Base-by-base conservation (phyloP, 78 protist genomes). In the Cavenderia fasciculata region DNA sequence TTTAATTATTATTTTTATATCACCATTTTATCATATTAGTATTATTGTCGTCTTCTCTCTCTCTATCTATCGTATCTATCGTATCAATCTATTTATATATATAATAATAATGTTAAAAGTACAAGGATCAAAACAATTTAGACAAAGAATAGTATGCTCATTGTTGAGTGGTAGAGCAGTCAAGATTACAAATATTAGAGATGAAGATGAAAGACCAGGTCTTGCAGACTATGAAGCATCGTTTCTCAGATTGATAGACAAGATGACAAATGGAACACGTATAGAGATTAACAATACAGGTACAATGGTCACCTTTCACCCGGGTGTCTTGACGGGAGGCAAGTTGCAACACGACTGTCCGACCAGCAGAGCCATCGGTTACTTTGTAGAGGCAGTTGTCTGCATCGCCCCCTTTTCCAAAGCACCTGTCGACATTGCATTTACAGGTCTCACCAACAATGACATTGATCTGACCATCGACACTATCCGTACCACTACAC, bases 331-430 rank as follows among this genome's bases (percentile, higher is more conserved):
- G 2, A 79, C 66, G n/a, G 94, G 94, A 49, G 94, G 94, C 38
- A 77, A 59, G 25, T 5, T 79, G 5, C 19, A 23, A 56, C 94
- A 91, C 25, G 94, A 91, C 11, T 91, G 94, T 78, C 88, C 88
- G 31, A 5, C 40, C 0, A 16, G 51, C 1, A n/a, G 94, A 43
- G 86, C 72, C 6, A 74, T 91, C 51, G 74, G 82, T 29, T 91
- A 91, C 40, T 91, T 72, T 38, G 87, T 96, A 34, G 99, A 98
- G 62, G 97, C 92, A 8, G 40, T 98, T 12, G 34, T 96, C 6
- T 23, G 57, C 2, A 63, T 98, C 19, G 97, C 96, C 25, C 98
- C 98, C 7, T 98, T 98, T 21, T 54, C 96, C 40, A 98, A 98
- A 90, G 8, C 44, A 33, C 87, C 95, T 5, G 0, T 94, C 7